These are phyloP conservation scores for Astrothelium macrocarpum DNA, from an alignment of 495 filamentous ascomycete genomes.

Conservation along the genomic window DNA sequence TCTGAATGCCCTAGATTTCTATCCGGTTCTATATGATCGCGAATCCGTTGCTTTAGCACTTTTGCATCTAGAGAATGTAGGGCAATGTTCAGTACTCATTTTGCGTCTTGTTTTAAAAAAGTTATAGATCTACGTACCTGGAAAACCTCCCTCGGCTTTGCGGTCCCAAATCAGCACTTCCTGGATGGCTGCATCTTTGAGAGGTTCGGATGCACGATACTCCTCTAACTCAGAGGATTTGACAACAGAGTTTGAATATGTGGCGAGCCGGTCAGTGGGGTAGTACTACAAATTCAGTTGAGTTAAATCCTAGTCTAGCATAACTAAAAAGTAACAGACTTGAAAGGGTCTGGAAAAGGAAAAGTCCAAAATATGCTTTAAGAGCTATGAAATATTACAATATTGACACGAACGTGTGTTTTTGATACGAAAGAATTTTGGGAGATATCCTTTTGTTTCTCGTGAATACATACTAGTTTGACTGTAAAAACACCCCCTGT, in stretches of 20 bases:
- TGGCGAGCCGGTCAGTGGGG: neutral
- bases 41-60: constrained; percentile 76
- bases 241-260: neutral
- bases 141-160: constrained; percentile 81
- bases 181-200: constrained; percentile 22
- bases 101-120: too few relatives aligned
- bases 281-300: too few relatives aligned
- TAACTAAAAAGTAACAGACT: neutral
- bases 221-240: neutral
- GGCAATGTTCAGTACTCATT: too few relatives aligned
- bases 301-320: neutral
- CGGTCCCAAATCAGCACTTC: constrained; percentile 72
- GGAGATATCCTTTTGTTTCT: too few relatives aligned
- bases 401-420: too few relatives aligned
- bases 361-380: neutral
- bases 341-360: neutral
- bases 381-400: too few relatives aligned
- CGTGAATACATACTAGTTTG: constrained; percentile 38
- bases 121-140: constrained; percentile 51
- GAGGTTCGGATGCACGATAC: neutral
- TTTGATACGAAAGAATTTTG: too few relatives aligned
- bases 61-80: constrained; percentile 56
- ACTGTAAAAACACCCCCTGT: constrained; percentile 80
- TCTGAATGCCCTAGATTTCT: constrained; percentile 67
- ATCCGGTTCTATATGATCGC: constrained; percentile 70